These are phyloP conservation scores for Dendrobium huoshanense DNA, from an alignment of 106 monocot species.

Conservation along the genomic window DNA sequence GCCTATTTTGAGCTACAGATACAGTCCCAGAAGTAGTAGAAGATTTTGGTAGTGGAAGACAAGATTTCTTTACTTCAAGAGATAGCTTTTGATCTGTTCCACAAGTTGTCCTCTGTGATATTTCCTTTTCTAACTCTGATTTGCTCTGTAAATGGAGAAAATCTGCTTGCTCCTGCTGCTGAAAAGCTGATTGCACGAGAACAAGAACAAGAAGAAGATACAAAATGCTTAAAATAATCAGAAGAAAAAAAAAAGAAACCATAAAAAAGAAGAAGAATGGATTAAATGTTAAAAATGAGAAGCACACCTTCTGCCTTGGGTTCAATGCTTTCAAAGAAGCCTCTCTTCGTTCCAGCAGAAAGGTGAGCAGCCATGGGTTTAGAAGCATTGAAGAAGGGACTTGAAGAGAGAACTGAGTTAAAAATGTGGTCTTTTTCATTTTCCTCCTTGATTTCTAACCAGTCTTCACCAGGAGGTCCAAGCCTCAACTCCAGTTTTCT, in stretches of 20 bases:
- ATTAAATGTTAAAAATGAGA: not conserved
- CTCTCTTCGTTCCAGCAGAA: constrained; percentile 22
- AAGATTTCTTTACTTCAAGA: constrained; percentile 22
- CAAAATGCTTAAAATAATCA: not conserved
- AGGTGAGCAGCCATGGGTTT: constrained; percentile 8
- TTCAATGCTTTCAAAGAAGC: constrained; percentile 27
- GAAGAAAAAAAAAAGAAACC: not conserved
- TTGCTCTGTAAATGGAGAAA: constrained; percentile 2
- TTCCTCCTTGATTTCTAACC: constrained; percentile 10
- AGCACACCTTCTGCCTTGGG: constrained; percentile 17
- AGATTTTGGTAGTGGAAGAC: constrained; percentile 12
- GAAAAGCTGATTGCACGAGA: not conserved
- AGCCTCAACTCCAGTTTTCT: constrained; percentile 74
- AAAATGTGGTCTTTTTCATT: not conserved
- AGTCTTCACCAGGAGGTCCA: constrained; percentile 55
- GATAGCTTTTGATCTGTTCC: constrained; percentile 14
- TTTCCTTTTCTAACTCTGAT: constrained; percentile 6
- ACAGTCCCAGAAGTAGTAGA: constrained; percentile 18
- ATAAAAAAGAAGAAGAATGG: not conserved
- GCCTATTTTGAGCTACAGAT: constrained; percentile 21
- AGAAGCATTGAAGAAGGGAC: constrained; percentile 14
- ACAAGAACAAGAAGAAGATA: constrained; percentile 1
- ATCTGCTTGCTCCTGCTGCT: constrained; percentile 1
- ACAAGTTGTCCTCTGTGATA: constrained; percentile 16
- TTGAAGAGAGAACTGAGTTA: constrained; percentile 10